A percentile compares a stretch with the other conserved stretches of the same genome.
phyloP scores from a whole-genome alignment of 163 green algal species.

The Prototheca cutis region DNA sequence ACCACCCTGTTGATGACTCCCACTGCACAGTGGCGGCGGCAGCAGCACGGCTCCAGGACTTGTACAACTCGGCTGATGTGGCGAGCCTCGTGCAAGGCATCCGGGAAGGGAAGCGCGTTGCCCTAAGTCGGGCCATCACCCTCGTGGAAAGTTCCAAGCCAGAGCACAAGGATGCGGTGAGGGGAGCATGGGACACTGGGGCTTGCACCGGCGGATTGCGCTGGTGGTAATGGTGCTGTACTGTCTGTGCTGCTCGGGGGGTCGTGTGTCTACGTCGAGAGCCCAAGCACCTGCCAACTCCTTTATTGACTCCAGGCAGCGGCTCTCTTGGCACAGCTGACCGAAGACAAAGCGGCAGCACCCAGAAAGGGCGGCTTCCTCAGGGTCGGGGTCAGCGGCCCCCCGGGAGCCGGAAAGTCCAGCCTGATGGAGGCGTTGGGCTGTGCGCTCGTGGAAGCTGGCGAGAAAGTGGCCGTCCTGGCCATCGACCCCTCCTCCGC shows the following conservation, averaged over 20 bases:
- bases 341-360: not conserved
- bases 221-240: not conserved
- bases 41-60: not conserved
- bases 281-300: not conserved
- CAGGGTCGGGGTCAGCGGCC: slow-evolving; percentile 17
- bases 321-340: not conserved
- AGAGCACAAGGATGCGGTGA: not conserved
- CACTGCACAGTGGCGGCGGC: too few relatives aligned
- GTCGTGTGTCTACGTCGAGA: not conserved
- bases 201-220: not conserved
- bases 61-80: not conserved
- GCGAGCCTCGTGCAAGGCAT: not conserved
- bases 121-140: not conserved
- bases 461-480: slow-evolving; percentile 45
- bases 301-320: not conserved
- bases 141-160: not conserved
- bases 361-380: not conserved
- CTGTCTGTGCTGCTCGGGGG: not conserved
- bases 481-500: slow-evolving; percentile 47
- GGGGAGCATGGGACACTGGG: not conserved
- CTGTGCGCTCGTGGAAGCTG: slow-evolving; percentile 24
- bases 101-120: not conserved
- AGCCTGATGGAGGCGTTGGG: slow-evolving; percentile 48
- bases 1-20: too few relatives aligned
- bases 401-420: slow-evolving; percentile 50